These are phyloP conservation scores for Serendipita sp. DNA, from an alignment of 768 basidiomycete species.

Conservation along the genomic window DNA sequence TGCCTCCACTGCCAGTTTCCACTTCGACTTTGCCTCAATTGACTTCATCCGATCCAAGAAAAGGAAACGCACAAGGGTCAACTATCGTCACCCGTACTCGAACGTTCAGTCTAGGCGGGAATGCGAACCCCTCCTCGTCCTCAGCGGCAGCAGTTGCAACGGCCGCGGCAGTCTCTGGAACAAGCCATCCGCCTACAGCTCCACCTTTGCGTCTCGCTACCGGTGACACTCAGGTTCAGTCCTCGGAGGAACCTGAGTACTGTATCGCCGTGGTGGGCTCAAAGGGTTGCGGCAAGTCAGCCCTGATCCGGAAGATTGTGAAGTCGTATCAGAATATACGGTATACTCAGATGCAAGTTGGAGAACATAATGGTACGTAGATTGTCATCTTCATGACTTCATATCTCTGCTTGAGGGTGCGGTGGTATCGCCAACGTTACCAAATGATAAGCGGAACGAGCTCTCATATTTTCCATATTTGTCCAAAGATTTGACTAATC, in stretches of 20 bases:
- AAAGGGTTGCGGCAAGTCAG: slow-evolving; percentile 68
- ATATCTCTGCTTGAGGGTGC: not conserved
- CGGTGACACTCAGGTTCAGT: not conserved
- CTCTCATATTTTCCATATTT: not conserved
- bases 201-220: not conserved
- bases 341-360: not conserved
- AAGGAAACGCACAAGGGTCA: not conserved
- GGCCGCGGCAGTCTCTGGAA: not conserved
- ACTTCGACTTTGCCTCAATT: not conserved
- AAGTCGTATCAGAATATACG: slow-evolving; percentile 29
- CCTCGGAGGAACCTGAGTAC: not conserved
- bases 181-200: not conserved
- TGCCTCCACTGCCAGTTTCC: not conserved
- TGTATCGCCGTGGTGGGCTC: slow-evolving; percentile 62
- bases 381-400: not conserved
- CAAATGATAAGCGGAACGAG: not conserved
- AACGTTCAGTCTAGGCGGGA: not conserved
- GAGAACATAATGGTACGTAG: not conserved
- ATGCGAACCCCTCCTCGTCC: not conserved
- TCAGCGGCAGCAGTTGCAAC: not conserved
- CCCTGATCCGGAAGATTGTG: slow-evolving; percentile 61
- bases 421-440: too few species aligned
- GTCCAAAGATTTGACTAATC: not conserved
- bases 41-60: not conserved
- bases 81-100: not conserved